A percentile compares a stretch with the other conserved stretches of the same genome.
Conservation (phyloP, 2,329 filamentous ascomycete species). For the Myriangium duriaei region DNA sequence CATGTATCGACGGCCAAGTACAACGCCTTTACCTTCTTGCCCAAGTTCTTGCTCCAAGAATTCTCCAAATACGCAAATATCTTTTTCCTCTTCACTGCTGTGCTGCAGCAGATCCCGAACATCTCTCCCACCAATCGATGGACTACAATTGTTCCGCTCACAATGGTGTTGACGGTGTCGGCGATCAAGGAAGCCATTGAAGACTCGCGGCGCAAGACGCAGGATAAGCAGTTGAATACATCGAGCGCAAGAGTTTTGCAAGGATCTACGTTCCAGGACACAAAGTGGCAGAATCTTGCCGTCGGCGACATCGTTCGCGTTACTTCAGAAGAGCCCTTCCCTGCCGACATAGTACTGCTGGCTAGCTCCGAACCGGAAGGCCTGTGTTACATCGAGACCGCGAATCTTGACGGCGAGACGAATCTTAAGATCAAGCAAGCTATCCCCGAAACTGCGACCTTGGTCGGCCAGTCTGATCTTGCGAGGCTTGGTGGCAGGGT, state of each 20-base stretch:
- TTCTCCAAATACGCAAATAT: slow-evolving; percentile 99
- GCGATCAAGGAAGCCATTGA: slow-evolving; percentile 90
- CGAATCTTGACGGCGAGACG: slow-evolving; percentile 93
- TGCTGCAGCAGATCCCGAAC: slow-evolving; percentile 85
- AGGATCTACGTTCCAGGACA: slow-evolving; percentile 72
- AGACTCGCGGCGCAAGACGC: slow-evolving; percentile 78
- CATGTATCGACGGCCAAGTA: slow-evolving; percentile 97
- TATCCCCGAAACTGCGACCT: slow-evolving; percentile 75
- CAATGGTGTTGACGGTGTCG: slow-evolving; percentile 84
- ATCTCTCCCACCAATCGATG: slow-evolving; percentile 92
- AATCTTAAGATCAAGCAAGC: slow-evolving; percentile 99
- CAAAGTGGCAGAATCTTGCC: slow-evolving; percentile 85
- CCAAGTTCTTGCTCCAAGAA: slow-evolving; percentile 95
- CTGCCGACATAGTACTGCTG: slow-evolving; percentile 80
- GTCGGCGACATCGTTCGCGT: slow-evolving; percentile 90
- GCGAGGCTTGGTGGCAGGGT: slow-evolving; percentile 75
- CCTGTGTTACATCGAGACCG: slow-evolving; percentile 96
- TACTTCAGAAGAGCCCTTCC: slow-evolving; percentile 89
- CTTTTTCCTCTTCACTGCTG: slow-evolving; percentile 97
- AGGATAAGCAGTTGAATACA: slow-evolving; percentile 76
- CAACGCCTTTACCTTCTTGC: slow-evolving; percentile 82
- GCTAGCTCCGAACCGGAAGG: slow-evolving; percentile 96
- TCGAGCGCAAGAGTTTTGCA: slow-evolving; percentile 73
- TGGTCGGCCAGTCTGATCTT: slow-evolving; percentile 78
- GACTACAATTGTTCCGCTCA: slow-evolving; percentile 89